Percentiles rank a stretch among this genome's conserved stretches.
Evolutionary conservation across 768 basidiomycete species (phyloP).

Genomic region (Leucocoprinus leucothites): DNA sequence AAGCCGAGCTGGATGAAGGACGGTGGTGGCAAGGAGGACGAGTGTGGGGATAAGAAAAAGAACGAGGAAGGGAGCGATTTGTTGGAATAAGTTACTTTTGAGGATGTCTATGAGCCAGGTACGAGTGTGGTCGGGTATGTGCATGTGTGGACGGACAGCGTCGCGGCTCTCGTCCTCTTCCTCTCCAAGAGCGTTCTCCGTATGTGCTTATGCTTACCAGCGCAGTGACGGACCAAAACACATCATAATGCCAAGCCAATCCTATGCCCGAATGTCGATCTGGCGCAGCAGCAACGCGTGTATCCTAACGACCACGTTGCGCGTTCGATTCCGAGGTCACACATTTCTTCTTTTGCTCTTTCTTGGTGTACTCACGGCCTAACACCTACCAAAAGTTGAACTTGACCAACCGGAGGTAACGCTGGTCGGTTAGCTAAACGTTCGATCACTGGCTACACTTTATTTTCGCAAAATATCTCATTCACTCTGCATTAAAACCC

Average conservation of each 20-base stretch:
- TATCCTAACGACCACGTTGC: conserved; percentile 91
- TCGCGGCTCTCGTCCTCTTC: neutral
- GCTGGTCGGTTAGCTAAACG: too few relatives aligned
- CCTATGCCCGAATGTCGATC: conserved; percentile 39
- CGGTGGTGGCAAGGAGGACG: conserved; percentile 38
- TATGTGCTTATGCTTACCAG: too few relatives aligned
- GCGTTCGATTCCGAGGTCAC: conserved; percentile 76
- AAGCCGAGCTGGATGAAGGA: conserved; percentile 22
- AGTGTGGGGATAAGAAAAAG: conserved; percentile 53
- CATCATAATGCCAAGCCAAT: conserved; percentile 26
- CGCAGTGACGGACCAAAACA: too few relatives aligned
- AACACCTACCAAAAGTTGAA: too few relatives aligned
- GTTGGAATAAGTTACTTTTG: conserved; percentile 42
- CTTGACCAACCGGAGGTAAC: too few relatives aligned
- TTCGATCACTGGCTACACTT: too few relatives aligned
- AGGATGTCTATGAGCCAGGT: conserved; percentile 38
- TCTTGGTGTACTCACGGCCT: too few relatives aligned
- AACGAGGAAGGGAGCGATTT: conserved; percentile 54
- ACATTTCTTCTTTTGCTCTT: too few relatives aligned
- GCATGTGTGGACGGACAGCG: conserved; percentile 35
- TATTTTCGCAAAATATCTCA: too few relatives aligned
- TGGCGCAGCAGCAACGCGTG: conserved; percentile 95
- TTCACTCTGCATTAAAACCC: too few relatives aligned
- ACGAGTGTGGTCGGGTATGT: conserved; percentile 36
- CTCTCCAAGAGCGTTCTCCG: neutral